A percentile compares a stretch with the other conserved stretches of the same genome.
phyloP scores from a whole-genome alignment of 202 grass and related monocot species.

The Bolboschoenoplectus hybrid region DNA sequence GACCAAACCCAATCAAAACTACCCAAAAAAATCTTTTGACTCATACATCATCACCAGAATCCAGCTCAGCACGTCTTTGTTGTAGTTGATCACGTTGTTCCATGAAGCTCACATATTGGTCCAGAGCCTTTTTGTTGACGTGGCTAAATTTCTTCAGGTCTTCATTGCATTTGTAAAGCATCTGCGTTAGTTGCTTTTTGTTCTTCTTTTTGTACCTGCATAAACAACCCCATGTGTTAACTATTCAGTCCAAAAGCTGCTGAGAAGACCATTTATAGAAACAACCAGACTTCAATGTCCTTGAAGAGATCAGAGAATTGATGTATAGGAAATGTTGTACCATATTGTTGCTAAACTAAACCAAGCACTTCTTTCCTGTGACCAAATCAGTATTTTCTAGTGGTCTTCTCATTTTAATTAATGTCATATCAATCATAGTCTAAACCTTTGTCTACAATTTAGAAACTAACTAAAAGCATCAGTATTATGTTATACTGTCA shows the following conservation, averaged over 20 bases:
- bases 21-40: neutral
- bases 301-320: slow-evolving; percentile 12
- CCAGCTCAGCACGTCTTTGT: slow-evolving; percentile 82
- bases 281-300: neutral
- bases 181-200: slow-evolving; percentile 88
- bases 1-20: slow-evolving; percentile 31
- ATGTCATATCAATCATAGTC: neutral
- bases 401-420: neutral
- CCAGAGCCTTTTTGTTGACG: slow-evolving; percentile 98
- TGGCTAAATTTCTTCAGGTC: slow-evolving; percentile 95
- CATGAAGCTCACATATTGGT: slow-evolving; percentile 97
- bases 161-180: slow-evolving; percentile 89
- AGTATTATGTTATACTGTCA: neutral
- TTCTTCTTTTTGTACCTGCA: slow-evolving; percentile 91
- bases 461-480: neutral
- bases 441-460: neutral
- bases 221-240: slow-evolving; percentile 26
- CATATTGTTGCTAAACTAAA: neutral
- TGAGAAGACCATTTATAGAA: neutral
- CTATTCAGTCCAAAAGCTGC: neutral
- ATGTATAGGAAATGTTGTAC: neutral
- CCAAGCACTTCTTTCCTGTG: neutral
- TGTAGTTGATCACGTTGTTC: slow-evolving; percentile 93
- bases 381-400: neutral
- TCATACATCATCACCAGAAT: slow-evolving; percentile 81